Percentiles rank a stretch among this genome's conserved stretches.
Evolutionary conservation across 1,284 basidiomycete species (phyloP).

Genomic region (Sutorius eximius): DNA sequence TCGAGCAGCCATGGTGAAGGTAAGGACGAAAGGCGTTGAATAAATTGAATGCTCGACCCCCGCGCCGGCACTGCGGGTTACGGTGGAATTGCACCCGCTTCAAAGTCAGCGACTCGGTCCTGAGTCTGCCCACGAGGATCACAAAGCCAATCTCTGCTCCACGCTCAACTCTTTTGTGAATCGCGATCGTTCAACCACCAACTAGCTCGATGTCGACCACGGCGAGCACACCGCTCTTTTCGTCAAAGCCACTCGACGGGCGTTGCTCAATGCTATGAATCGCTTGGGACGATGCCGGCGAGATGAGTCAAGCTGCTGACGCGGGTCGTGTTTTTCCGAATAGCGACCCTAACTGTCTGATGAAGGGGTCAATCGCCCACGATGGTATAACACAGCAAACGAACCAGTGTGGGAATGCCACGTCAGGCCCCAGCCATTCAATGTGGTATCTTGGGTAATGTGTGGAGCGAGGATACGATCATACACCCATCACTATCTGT

Average conservation of each 20-base stretch:
- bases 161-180: not conserved
- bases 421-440: not conserved
- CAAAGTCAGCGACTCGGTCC: conserved; percentile 26
- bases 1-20: conserved; percentile 15
- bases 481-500: not conserved
- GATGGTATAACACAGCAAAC: conserved; percentile 1
- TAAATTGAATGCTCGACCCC: conserved; percentile 11
- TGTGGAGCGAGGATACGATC: not conserved
- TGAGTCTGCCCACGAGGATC: not conserved
- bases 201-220: not conserved
- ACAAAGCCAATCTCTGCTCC: conserved; percentile 10
- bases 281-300: not conserved
- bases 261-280: conserved; percentile 2
- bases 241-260: not conserved
- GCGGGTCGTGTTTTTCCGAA: conserved; percentile 3
- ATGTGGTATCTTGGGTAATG: not conserved
- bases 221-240: not conserved
- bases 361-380: conserved; percentile 2
- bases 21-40: conserved; percentile 7
- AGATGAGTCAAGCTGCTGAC: conserved; percentile 31
- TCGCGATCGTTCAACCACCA: not conserved
- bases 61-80: conserved; percentile 14
- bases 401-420: conserved; percentile 8
- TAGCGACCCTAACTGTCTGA: conserved; percentile 13
- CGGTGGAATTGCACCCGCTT: conserved; percentile 26